Conservation (phyloP, 148 eudicot genomes). For the Rhododendron henanense region DNA sequence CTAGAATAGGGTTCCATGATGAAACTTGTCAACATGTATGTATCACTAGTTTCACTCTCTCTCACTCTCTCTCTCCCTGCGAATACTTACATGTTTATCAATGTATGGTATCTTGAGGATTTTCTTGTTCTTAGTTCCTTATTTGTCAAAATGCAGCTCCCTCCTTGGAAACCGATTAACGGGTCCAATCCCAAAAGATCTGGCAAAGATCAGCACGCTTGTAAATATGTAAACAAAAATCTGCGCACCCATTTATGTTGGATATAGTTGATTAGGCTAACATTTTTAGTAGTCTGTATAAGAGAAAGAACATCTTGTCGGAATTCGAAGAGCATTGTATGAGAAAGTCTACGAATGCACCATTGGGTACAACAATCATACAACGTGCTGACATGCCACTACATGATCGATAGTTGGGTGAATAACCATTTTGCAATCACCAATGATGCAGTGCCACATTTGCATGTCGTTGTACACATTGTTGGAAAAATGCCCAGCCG, state of each 20-base stretch:
- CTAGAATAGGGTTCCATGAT: constrained; percentile 28
- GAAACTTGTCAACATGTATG: constrained; percentile 24
- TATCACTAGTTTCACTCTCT: neutral
- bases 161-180: constrained; percentile 33
- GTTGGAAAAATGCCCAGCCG: too few species aligned
- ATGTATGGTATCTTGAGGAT: neutral
- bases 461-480: too few species aligned
- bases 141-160: constrained; percentile 15
- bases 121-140: neutral
- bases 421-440: too few species aligned
- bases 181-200: constrained; percentile 31
- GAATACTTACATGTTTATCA: neutral
- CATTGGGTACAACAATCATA: neutral
- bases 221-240: constrained; percentile 10
- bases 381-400: too few species aligned
- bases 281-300: neutral
- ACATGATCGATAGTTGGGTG: too few species aligned
- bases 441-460: too few species aligned
- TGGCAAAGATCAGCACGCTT: constrained; percentile 37
- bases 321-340: too few species aligned
- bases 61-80: neutral
- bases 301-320: too few species aligned
- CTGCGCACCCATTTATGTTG: neutral
- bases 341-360: neutral
- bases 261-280: neutral